Conservation (phyloP, 1,284 basidiomycete species). For the Gastroboletus turbinatus region DNA sequence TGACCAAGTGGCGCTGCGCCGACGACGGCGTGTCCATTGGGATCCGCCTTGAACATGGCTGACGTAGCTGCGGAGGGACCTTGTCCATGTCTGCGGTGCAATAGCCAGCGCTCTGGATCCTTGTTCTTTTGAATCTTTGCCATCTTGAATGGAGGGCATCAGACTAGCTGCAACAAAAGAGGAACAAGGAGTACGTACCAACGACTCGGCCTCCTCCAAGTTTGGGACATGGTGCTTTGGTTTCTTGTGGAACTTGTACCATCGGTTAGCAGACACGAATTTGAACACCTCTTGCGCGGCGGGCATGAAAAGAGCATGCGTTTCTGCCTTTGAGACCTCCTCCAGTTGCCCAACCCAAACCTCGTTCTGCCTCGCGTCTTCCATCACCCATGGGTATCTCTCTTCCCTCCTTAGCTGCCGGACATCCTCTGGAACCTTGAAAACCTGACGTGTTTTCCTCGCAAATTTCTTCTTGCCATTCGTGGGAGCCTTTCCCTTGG, state of each 20-base stretch:
- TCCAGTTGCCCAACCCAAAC: conserved; percentile 81
- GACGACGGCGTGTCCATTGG: conserved; percentile 43
- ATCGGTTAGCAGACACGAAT: conserved; percentile 82
- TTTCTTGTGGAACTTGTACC: conserved; percentile 89
- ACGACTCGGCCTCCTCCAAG: conserved; percentile 68
- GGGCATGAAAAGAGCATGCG: conserved; percentile 73
- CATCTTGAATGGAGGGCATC: conserved; percentile 37
- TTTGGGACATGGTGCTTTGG: conserved; percentile 69
- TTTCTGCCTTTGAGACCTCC: conserved; percentile 64
- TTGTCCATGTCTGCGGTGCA: conserved; percentile 59
- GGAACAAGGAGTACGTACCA: conserved; percentile 52
- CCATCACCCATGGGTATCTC: conserved; percentile 86
- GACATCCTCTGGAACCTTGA: conserved; percentile 65
- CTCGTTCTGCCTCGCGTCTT: conserved; percentile 67
- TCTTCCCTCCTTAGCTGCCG: conserved; percentile 78
- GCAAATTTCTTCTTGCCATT: conserved; percentile 72
- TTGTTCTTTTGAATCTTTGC: conserved; percentile 61
- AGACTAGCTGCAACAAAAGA: neutral
- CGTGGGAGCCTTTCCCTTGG: conserved; percentile 44
- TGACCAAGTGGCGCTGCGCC: conserved; percentile 49
- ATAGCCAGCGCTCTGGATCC: conserved; percentile 67
- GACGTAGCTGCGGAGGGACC: conserved; percentile 56
- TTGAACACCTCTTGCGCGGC: conserved; percentile 75
- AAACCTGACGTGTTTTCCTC: conserved; percentile 85
- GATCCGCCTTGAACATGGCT: conserved; percentile 65